Conservation (phyloP, 2,329 filamentous ascomycete genomes). For the Aplosporella prunicola region DNA sequence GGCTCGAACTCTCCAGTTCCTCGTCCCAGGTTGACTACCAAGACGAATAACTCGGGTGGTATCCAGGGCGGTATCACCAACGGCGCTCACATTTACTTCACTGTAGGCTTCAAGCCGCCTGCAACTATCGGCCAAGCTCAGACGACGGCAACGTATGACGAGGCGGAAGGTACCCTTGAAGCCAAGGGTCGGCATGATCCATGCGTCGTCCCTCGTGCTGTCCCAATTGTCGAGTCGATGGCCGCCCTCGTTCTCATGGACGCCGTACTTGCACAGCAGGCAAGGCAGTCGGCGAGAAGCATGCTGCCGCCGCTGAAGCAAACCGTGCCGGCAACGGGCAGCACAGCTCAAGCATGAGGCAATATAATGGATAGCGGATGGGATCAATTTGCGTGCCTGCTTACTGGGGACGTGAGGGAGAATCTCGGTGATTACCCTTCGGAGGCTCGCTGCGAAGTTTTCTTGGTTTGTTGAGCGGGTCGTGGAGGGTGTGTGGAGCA, state of each 20-base stretch:
- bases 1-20: slow-evolving; percentile 27
- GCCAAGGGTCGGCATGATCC: slow-evolving; percentile 94
- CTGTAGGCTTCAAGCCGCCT: slow-evolving; percentile 87
- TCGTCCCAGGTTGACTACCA: slow-evolving; percentile 62
- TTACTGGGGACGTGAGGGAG: no score
- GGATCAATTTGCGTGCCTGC: no score
- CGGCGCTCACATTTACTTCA: slow-evolving; percentile 89
- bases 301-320: slow-evolving; percentile 30
- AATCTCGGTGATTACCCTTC: no score
- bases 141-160: slow-evolving; percentile 70
- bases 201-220: slow-evolving; percentile 78
- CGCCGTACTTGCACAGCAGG: slow-evolving; percentile 73
- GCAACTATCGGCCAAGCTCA: slow-evolving; percentile 90
- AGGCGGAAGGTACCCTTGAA: slow-evolving; percentile 63
- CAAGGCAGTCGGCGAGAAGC: slow-evolving; percentile 34
- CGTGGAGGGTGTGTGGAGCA: no score
- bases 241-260: slow-evolving; percentile 80
- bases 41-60: slow-evolving; percentile 90
- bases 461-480: no score
- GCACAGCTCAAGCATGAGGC: slow-evolving; percentile 5
- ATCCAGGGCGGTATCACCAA: slow-evolving; percentile 95
- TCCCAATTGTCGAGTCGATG: slow-evolving; percentile 89
- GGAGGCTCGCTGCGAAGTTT: no score
- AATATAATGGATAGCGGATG: no score
- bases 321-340: slow-evolving; percentile 24